Evolutionary conservation across 306 rosid species (phyloP), one percentile per base, ranked within the genome.

Genomic region (Ochetophila trinervis): DNA sequence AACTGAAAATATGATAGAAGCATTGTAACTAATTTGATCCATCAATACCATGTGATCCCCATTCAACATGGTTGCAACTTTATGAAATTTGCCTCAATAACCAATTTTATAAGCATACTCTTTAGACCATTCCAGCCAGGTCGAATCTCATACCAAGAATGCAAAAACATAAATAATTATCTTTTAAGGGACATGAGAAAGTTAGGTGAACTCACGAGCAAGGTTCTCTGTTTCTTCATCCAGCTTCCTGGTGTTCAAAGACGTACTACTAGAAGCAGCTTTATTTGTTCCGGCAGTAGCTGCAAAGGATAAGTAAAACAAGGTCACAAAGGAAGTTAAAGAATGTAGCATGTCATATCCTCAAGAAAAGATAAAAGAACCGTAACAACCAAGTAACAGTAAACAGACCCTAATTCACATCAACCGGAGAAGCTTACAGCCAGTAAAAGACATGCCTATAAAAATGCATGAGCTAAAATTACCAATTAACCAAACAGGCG

Each of bases 221-320:
- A 91, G 88, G 65, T 61, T 86, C 74, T 91, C 97, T 0, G 96
- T 84, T 78, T 91, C 96, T 2, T 91, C 96, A 68, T 91, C 97
- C 12, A 91, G 78, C 84, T 87, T 88, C 88, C 92, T 86, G 20
- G 97, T 88, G 74, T 91, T 91, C 75, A 91, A 62, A 30, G 93
- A 67, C 18, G 97, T 91, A 78, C 93, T 73, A 76, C 96, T 86
- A 6, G 91, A 83, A 9, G 97, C 97, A 51, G 97, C 83, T 71
- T 78, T 88, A 59, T 91, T 91, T 47, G 91, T 84, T 12, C 91
- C 97, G 59, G 91, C 96, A 63, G 78, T 84, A 21, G 85, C 93
- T 87, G 83, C 58, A 64, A 68, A 67, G 68, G 12, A 63, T 17
- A 54, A 18, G 3, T 47, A 24, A 37, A 36, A 1, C 48, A 22